Evolutionary conservation across 306 rosid species (phyloP).

Genomic region (Cicer bijugum): DNA sequence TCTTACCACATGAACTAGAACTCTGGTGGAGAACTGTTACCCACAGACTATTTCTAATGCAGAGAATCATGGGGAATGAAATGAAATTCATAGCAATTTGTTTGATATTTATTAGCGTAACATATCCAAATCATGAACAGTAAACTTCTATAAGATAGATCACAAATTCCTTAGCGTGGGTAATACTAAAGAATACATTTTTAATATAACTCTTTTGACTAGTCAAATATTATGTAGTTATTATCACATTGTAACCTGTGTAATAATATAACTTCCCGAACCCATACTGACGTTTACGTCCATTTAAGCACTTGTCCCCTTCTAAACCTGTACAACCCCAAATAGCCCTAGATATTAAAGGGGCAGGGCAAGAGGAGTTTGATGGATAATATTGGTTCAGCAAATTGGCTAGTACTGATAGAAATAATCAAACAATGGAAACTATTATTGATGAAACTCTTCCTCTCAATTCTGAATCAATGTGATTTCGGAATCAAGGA

Average conservation of each 20-base stretch:
- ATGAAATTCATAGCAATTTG: neutral
- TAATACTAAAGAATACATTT: neutral
- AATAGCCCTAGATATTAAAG: slow-evolving; percentile 21
- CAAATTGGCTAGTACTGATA: slow-evolving; percentile 9
- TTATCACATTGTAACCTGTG: neutral
- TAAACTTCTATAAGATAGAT: neutral
- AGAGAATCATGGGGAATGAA: neutral
- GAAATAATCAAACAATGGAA: slow-evolving; percentile 9
- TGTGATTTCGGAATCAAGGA: slow-evolving; percentile 25
- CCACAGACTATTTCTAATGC: neutral
- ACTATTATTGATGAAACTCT: slow-evolving; percentile 15
- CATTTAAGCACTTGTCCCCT: slow-evolving; percentile 1
- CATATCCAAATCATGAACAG: slow-evolving; percentile 14
- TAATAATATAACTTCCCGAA: neutral
- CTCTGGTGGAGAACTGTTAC: slow-evolving; percentile 9
- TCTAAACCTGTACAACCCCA: slow-evolving; percentile 19
- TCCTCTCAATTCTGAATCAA: neutral
- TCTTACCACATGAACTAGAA: neutral
- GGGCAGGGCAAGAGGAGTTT: slow-evolving; percentile 18
- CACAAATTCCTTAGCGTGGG: neutral
- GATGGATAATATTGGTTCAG: slow-evolving; percentile 1
- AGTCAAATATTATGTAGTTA: neutral
- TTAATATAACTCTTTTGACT: neutral
- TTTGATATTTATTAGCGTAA: neutral
- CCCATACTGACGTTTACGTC: neutral